Evolutionary conservation across 805 yeast genomes (phyloP).

Genomic region (Ascoidea tarda): DNA sequence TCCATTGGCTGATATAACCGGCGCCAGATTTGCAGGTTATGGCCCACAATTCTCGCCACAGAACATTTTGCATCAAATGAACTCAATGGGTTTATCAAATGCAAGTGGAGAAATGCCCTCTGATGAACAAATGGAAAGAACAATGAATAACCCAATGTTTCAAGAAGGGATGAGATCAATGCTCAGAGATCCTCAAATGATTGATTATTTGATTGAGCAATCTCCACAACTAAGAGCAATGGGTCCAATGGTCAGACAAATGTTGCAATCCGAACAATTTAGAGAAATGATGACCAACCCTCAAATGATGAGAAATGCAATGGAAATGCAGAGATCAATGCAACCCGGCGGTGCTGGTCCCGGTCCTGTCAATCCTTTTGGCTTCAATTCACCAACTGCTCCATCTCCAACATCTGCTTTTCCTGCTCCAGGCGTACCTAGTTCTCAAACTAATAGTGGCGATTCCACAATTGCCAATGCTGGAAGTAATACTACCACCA

Average conservation of each 20-base stretch:
- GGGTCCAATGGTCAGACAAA: slow-evolving; percentile 82
- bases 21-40: slow-evolving; percentile 92
- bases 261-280: slow-evolving; percentile 74
- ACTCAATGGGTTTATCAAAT: slow-evolving; percentile 71
- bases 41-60: slow-evolving; percentile 73
- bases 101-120: slow-evolving; percentile 45
- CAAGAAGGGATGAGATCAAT: slow-evolving; percentile 73
- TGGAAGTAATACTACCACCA: slow-evolving; percentile 6
- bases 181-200: slow-evolving; percentile 79
- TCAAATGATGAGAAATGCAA: slow-evolving; percentile 67
- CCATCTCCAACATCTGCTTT: slow-evolving; percentile 12
- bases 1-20: slow-evolving; percentile 84
- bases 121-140: slow-evolving; percentile 56
- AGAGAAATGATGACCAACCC: slow-evolving; percentile 77
- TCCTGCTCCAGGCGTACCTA: slow-evolving; percentile 7
- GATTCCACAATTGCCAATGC: slow-evolving; percentile 2
- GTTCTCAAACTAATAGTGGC: background rate
- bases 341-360: slow-evolving; percentile 18
- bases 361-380: background rate
- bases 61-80: slow-evolving; percentile 89
- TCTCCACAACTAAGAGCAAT: slow-evolving; percentile 72
- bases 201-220: slow-evolving; percentile 67
- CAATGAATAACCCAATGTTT: slow-evolving; percentile 73
- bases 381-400: slow-evolving; percentile 7
- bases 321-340: slow-evolving; percentile 53